A percentile compares a stretch with the other conserved stretches of the same genome.
These are phyloP conservation scores for Exobasidium rhododendri DNA, from an alignment of 1,284 basidiomycete species.

Conservation along the genomic window DNA sequence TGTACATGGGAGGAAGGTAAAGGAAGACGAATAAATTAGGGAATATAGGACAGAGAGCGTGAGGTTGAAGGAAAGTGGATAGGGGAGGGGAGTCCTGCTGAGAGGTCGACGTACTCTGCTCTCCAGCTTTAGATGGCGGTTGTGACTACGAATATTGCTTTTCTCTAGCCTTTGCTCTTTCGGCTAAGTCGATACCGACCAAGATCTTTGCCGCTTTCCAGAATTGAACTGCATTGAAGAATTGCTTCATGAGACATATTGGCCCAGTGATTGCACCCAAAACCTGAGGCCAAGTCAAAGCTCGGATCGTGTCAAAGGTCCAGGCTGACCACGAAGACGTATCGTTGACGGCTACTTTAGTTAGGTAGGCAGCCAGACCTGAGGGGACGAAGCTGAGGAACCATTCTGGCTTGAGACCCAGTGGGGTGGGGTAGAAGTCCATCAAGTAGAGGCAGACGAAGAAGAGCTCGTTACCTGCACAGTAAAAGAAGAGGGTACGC, in stretches of 20 bases:
- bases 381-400: slow-evolving; percentile 9
- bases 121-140: too few species aligned
- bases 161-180: slow-evolving; percentile 9
- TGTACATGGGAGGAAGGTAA: too few species aligned
- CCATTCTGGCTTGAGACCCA: slow-evolving; percentile 32
- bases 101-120: too few species aligned
- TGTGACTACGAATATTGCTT: slow-evolving; percentile 1
- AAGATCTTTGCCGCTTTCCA: slow-evolving; percentile 95
- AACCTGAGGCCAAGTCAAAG: slow-evolving; percentile 76
- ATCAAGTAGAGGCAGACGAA: slow-evolving; percentile 94
- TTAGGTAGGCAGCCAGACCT: slow-evolving; percentile 7
- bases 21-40: too few species aligned
- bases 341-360: slow-evolving; percentile 3
- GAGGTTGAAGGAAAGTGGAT: too few species aligned
- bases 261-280: slow-evolving; percentile 69
- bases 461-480: slow-evolving; percentile 95
- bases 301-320: slow-evolving; percentile 49
- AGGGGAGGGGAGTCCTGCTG: too few species aligned
- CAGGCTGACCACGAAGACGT: slow-evolving; percentile 6
- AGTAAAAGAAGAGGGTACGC: slow-evolving; percentile 81
- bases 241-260: slow-evolving; percentile 78
- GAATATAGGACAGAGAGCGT: too few species aligned
- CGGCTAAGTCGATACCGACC: slow-evolving; percentile 43
- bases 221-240: slow-evolving; percentile 93
- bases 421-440: slow-evolving; percentile 66